A percentile compares a stretch with the other conserved stretches of the same genome.
phyloP scores from a whole-genome alignment of 75 land plant genomes.

The Chamaecyparis obtusa region DNA sequence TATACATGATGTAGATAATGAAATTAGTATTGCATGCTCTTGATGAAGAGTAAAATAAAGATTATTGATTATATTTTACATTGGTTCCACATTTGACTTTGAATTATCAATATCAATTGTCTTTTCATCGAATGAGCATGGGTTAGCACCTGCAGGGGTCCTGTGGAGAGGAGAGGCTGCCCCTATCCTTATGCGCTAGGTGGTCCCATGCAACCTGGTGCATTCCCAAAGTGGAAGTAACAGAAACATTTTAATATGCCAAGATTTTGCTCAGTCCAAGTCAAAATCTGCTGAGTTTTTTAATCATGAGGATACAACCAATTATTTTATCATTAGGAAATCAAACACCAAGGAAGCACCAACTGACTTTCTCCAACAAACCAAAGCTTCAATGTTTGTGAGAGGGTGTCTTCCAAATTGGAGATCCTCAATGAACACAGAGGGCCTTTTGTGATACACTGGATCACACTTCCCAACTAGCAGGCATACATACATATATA shows the following conservation, averaged over 20 bases:
- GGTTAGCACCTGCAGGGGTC: neutral
- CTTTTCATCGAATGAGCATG: neutral
- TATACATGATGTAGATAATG: too few species aligned
- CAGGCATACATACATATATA: neutral
- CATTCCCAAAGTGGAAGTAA: too few species aligned
- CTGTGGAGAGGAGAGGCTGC: neutral
- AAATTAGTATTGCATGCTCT: too few species aligned
- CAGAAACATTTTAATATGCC: too few species aligned
- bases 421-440: neutral
- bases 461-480: neutral
- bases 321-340: neutral
- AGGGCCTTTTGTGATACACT: neutral
- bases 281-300: too few species aligned
- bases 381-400: neutral
- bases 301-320: neutral
- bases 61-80: too few species aligned
- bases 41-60: too few species aligned
- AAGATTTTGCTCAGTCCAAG: too few species aligned
- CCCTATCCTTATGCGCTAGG: neutral
- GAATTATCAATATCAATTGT: too few species aligned
- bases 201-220: too few species aligned
- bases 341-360: neutral
- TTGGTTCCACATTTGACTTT: too few species aligned
- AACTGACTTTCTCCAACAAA: neutral
- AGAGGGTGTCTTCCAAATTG: neutral